Conservation (phyloP, 805 yeast species). For the Scheffersomyces coipomensis region DNA sequence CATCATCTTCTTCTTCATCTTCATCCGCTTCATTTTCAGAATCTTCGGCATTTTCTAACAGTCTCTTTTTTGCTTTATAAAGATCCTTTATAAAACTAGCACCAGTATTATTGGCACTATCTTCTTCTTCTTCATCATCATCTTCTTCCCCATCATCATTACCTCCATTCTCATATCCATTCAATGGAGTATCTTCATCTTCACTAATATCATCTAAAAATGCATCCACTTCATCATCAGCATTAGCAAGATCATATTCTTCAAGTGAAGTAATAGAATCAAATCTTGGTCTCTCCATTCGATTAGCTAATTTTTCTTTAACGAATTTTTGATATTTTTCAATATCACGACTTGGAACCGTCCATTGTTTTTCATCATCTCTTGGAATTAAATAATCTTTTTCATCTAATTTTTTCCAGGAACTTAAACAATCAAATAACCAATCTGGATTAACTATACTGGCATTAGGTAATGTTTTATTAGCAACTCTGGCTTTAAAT, state of each 20-base stretch:
- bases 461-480: slow-evolving; percentile 55
- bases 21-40: slow-evolving; percentile 20
- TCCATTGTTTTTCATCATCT: slow-evolving; percentile 44
- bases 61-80: slow-evolving; percentile 25
- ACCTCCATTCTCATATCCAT: slow-evolving; percentile 21
- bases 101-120: slow-evolving; percentile 8
- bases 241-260: slow-evolving; percentile 41
- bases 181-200: slow-evolving; percentile 34
- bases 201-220: slow-evolving; percentile 46
- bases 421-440: slow-evolving; percentile 81
- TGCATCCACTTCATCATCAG: slow-evolving; percentile 46
- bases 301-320: slow-evolving; percentile 2
- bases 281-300: slow-evolving; percentile 25
- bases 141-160: slow-evolving; percentile 25
- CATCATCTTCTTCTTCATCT: slow-evolving; percentile 14
- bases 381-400: slow-evolving; percentile 53
- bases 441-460: slow-evolving; percentile 89
- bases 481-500: slow-evolving; percentile 79
- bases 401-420: slow-evolving; percentile 73
- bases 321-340: slow-evolving; percentile 35
- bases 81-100: too few relatives aligned
- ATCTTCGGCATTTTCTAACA: slow-evolving; percentile 33
- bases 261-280: slow-evolving; percentile 29
- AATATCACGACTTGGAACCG: slow-evolving; percentile 44
- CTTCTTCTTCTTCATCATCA: slow-evolving; percentile 14